Conservation (phyloP, 1,284 basidiomycete species). For the Tilletia indica region DNA sequence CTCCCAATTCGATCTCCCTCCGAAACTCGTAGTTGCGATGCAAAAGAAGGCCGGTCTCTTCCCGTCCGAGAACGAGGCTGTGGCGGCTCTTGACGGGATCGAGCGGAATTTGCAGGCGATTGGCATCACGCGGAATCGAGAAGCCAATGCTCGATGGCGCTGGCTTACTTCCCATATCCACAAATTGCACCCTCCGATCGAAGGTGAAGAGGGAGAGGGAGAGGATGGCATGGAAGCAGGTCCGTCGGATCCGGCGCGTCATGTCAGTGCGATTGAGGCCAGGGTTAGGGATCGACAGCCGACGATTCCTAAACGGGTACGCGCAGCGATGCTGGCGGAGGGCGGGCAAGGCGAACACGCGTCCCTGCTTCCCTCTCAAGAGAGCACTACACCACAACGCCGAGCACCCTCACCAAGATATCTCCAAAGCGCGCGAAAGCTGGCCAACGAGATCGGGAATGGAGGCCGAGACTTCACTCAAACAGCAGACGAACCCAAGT, state of each 20-base stretch:
- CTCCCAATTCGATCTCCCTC: slow-evolving; percentile 20
- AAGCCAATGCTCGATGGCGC: slow-evolving; percentile 27
- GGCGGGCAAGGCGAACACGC: background rate
- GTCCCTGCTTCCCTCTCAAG: background rate
- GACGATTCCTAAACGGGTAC: background rate
- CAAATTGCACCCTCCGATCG: slow-evolving; percentile 19
- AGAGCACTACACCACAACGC: background rate
- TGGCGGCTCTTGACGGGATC: slow-evolving; percentile 15
- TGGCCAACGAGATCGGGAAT: background rate
- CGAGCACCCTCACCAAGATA: background rate
- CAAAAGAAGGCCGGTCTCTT: slow-evolving; percentile 8
- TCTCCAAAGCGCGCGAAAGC: background rate
- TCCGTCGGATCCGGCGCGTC: background rate
- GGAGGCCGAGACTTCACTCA: background rate
- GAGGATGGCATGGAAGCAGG: background rate
- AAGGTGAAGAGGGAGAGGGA: background rate
- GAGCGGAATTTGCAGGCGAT: slow-evolving; percentile 22
- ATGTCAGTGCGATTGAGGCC: slow-evolving; percentile 4
- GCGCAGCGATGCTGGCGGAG: background rate
- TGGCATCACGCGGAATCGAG: slow-evolving; percentile 16
- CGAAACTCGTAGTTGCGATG: slow-evolving; percentile 20
- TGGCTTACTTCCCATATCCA: slow-evolving; percentile 21
- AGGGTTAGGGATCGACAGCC: slow-evolving; percentile 1
- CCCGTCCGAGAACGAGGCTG: slow-evolving; percentile 11
- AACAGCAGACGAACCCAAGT: background rate